Evolutionary conservation across 176 grass and related monocot species (phyloP), one percentile per base, ranked within the genome.

Genomic region (Avena sativa): DNA sequence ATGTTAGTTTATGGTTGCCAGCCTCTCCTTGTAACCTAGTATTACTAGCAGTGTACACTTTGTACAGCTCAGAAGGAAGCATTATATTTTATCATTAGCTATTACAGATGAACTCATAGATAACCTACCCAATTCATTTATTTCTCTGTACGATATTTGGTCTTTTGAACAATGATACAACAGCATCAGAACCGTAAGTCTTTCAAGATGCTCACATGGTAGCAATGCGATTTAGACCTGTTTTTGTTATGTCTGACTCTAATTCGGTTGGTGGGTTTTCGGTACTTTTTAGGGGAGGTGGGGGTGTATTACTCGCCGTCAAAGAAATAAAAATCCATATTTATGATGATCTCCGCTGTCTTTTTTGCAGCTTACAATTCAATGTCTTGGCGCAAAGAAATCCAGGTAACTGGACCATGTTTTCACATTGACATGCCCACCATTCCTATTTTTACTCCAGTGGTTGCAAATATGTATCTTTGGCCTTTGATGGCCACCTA

Each of bases 361-460:
- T 88, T 71, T 87, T 92, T 51, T 92, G 88, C 94, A 98, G 97
- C 88, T 98, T 79, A 96, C 91, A 43, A 86, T 98, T 87, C 92
- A 94, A 23, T 96, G 92, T 88, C 79, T 91, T 83, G 86, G 88
- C 38, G 70, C 80, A 77, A 96, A 90, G 61, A 94, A 96, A 85
- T 89, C 89, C 51, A 98, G 93, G 93, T 98, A 89, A 52, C 47
- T 64, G 48, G 71, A 61, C 85, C 46, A 40, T 51, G 61, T 78
- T 85, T 67, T 80, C 15, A 40, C 12, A 80, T 25, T 36, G 13
- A 51, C 57, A 74, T 50, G 48, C 80, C 63, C 51, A 11, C 71
- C 71, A 20, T 74, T 81, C 43, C 46, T 87, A 11, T 12, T 84
- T 50, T 81, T 73, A 46, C 91, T 88, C 43, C 10, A 50, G 73